phyloP scores from a whole-genome alignment of 495 filamentous ascomycete species.

The Podospora conica region DNA sequence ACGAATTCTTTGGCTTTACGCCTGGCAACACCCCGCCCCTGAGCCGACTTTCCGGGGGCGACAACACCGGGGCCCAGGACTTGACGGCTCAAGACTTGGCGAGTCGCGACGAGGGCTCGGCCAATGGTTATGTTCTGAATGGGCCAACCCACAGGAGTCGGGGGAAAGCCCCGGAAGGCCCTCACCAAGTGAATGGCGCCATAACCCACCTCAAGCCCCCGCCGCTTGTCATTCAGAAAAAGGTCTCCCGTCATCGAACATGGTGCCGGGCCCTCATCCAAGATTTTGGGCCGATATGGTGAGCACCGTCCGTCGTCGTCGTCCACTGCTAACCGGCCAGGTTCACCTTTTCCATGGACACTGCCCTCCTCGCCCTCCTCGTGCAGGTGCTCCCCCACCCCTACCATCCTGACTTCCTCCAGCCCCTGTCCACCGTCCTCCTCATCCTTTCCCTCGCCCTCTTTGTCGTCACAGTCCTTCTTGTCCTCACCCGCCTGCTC shows the following conservation, averaged over 20 bases:
- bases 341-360: slow-evolving; percentile 14
- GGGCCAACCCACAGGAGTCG: neutral
- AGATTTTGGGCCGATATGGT: slow-evolving; percentile 7
- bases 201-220: neutral
- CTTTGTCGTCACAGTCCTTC: slow-evolving; percentile 1
- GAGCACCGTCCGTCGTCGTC: neutral
- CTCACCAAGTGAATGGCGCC: neutral
- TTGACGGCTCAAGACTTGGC: neutral
- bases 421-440: slow-evolving; percentile 3
- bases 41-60: neutral
- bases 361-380: slow-evolving; percentile 9
- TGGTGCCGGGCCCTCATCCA: slow-evolving; percentile 4
- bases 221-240: neutral
- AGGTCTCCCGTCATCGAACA: neutral
- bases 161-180: neutral
- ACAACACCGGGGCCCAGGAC: neutral
- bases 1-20: slow-evolving; percentile 24
- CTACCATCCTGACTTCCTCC: neutral
- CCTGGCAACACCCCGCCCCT: slow-evolving; percentile 4
- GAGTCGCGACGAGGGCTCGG: neutral
- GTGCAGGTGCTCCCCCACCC: slow-evolving; percentile 6
- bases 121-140: neutral
- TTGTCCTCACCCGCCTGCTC: slow-evolving; percentile 9
- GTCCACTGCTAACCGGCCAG: neutral
- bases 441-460: slow-evolving; percentile 9